These are phyloP conservation scores for Xylariaceae sp. DNA, from an alignment of 2,329 filamentous ascomycete genomes.

Conservation along the genomic window DNA sequence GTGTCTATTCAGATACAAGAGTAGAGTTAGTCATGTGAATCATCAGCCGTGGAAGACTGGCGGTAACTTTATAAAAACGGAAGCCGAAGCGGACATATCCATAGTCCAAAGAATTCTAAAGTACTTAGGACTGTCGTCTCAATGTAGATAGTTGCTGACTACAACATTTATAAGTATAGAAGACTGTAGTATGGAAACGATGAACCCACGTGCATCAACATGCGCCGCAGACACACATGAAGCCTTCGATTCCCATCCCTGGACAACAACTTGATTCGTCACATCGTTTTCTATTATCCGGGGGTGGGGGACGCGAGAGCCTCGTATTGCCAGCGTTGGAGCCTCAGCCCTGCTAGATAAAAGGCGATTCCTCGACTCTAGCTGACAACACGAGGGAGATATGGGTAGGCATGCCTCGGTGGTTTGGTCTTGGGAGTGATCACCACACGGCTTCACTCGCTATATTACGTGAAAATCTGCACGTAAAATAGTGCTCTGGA, in stretches of 20 bases:
- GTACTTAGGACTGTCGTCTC: no score
- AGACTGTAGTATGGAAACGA: no score
- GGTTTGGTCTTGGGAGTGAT: no score
- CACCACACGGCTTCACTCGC: no score
- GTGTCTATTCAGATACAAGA: no score
- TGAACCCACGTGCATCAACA: no score
- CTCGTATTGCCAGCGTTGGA: constrained; percentile 10
- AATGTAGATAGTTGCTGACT: no score
- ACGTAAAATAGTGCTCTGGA: neutral
- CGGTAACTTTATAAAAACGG: no score
- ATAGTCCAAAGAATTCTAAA: no score
- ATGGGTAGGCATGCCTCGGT: neutral
- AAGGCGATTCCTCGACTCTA: neutral
- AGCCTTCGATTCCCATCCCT: neutral
- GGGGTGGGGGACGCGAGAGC: neutral
- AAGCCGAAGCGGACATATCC: no score
- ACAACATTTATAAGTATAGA: no score
- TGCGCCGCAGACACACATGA: constrained; percentile 9
- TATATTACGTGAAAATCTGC: no score
- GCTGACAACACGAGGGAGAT: neutral
- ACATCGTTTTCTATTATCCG: neutral
- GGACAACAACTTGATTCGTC: neutral
- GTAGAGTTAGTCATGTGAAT: neutral
- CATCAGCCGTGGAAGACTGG: neutral
- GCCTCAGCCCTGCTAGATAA: constrained; percentile 8